Evolutionary conservation across 2,329 filamentous ascomycete genomes (phyloP).

Genomic region (Epichloe gansuensis): DNA sequence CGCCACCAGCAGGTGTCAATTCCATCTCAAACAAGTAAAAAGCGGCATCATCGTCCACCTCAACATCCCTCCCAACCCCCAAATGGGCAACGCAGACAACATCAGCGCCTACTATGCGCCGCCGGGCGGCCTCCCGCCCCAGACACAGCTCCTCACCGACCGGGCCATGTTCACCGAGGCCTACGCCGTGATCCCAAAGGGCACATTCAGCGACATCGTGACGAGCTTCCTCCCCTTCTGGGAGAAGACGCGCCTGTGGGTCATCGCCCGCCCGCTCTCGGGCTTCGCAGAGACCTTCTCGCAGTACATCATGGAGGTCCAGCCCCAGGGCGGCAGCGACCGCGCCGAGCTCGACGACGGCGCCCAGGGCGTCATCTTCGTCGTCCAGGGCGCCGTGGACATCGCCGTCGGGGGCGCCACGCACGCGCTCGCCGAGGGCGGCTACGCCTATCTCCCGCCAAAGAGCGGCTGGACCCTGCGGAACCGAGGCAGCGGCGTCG

Average conservation of each 20-base stretch:
- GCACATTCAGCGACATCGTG: constrained; percentile 5
- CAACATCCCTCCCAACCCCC: no score
- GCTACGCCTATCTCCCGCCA: constrained; percentile 4
- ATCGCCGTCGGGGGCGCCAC: background rate
- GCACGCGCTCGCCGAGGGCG: constrained; percentile 1
- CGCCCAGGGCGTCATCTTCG: constrained; percentile 4
- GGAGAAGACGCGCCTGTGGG: constrained; percentile 4
- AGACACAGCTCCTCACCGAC: constrained; percentile 6
- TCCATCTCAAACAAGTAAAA: no score
- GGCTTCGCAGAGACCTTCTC: constrained; percentile 7
- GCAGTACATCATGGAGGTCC: constrained; percentile 7
- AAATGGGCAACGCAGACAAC: background rate
- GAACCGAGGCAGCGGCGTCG: background rate
- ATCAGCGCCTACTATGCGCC: constrained; percentile 4
- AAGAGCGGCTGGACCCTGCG: background rate
- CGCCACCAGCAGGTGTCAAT: no score
- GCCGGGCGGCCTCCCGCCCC: constrained; percentile 4
- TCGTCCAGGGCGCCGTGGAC: background rate
- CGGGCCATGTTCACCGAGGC: constrained; percentile 7
- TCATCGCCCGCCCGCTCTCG: constrained; percentile 5
- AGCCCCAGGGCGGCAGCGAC: constrained; percentile 1
- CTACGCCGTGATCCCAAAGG: constrained; percentile 6
- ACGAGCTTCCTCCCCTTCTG: constrained; percentile 6
- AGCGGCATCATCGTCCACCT: no score
- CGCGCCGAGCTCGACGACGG: background rate